phyloP scores from a whole-genome alignment of 2,329 filamentous ascomycete species.

The Pyricularia sp. region DNA sequence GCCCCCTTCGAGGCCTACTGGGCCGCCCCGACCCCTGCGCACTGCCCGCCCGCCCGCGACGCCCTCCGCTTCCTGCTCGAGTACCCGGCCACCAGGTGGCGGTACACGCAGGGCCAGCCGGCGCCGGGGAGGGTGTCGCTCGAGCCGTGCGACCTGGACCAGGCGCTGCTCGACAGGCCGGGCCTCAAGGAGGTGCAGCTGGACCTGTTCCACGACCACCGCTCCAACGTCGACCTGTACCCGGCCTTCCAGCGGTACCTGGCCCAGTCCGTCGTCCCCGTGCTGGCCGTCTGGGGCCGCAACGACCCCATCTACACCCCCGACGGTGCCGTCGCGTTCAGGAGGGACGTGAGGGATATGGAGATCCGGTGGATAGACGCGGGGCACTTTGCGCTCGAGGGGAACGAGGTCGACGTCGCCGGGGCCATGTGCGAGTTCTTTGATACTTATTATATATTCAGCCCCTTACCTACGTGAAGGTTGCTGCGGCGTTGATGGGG shows the following conservation, averaged over 20 bases:
- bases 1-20: conserved; percentile 35
- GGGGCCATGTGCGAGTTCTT: conserved; percentile 19
- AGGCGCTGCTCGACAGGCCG: neutral
- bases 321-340: conserved; percentile 43
- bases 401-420: conserved; percentile 20
- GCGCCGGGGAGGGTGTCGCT: neutral
- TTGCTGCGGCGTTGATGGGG: neutral
- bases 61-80: conserved; percentile 25
- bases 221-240: conserved; percentile 43
- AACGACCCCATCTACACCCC: conserved; percentile 42
- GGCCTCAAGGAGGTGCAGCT: conserved; percentile 44
- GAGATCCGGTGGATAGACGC: conserved; percentile 42
- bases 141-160: neutral
- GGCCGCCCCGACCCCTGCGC: conserved; percentile 17
- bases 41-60: conserved; percentile 17
- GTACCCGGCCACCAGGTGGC: conserved; percentile 28
- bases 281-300: conserved; percentile 50
- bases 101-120: neutral
- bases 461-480: neutral
- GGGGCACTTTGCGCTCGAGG: conserved; percentile 44
- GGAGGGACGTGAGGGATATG: conserved; percentile 34
- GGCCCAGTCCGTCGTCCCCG: conserved; percentile 35
- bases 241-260: conserved; percentile 47
- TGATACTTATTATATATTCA: conserved; percentile 15
- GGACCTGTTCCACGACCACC: conserved; percentile 48